Conservation (phyloP, 306 rosid species). For the Quercus mongolica region DNA sequence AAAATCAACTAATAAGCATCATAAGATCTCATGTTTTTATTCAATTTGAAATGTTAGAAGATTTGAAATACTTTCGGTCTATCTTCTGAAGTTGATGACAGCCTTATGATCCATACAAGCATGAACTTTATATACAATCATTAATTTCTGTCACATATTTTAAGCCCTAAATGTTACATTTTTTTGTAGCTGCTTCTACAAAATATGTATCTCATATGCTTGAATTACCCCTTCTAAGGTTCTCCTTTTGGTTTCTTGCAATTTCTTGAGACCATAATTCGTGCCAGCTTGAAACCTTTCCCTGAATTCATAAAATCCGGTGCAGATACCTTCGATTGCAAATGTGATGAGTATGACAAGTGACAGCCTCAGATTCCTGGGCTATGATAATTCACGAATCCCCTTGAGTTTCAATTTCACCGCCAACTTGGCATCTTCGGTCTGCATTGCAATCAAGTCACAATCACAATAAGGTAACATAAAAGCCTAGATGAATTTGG, state of each 20-base stretch:
- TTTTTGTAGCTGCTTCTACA: not conserved
- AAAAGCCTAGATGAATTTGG: not conserved
- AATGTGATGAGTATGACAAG: no score
- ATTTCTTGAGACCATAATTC: not conserved
- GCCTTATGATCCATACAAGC: not conserved
- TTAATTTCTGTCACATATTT: not conserved
- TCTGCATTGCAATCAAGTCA: conserved; percentile 8
- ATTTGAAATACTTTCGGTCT: not conserved
- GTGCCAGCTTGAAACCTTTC: not conserved
- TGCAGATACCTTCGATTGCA: not conserved
- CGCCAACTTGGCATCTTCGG: conserved; percentile 22
- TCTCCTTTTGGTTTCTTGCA: not conserved
- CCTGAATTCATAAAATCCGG: not conserved
- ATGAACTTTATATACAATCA: not conserved
- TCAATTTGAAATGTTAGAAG: no score
- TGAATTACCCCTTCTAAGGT: not conserved
- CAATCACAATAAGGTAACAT: not conserved
- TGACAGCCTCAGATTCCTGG: no score
- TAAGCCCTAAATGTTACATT: not conserved
- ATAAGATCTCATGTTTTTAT: no score
- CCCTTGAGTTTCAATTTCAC: not conserved
- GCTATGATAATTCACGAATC: not conserved
- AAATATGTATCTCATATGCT: not conserved
- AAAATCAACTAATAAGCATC: no score
- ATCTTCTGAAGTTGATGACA: not conserved